Base-by-base conservation (phyloP, 139 green algal species). In the Choricystis sp. region DNA sequence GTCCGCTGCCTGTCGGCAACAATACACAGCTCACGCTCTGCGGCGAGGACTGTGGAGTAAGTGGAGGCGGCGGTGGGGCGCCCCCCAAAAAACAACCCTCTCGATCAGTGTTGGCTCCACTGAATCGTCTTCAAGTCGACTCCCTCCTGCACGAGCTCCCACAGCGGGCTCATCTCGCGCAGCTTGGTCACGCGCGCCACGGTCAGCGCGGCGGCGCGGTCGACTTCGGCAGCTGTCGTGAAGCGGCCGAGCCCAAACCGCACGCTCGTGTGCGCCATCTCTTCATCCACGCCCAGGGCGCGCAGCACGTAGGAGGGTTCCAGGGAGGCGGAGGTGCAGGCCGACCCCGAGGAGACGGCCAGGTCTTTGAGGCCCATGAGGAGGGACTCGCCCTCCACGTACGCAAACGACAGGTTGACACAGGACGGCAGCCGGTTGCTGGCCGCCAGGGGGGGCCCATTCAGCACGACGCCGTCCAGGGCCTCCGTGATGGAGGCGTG, bases 341-440 rank as follows among this genome's bases (percentile, higher is more conserved):
- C 92, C 61, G 64, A 85, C 61, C 92, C 92, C 60, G 75, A 89
- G 28, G 75, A 88, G 40, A 97, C 85, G 1, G 91, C 91, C 24
- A 97, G 66, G 60, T 94, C 83, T 85, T 97, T 97, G 22, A 98
- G 83, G 4, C 92, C 92, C 93, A 99, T 99, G 59, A 99, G 85
- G 48, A 97, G 77, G 14, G 78, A 90, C 72, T 96, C 89, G 2
- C 93, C 93, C 81, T 99, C 93, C 55, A 99, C 93, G 65, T 94
- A 96, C 0, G 89, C 86, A 74, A 98, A 99, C 19, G 81, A 94
- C 30, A 99, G 72, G 81, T 99, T 99, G 3, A 89, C 68, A 71
- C 97, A 97, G 56, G 88, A 77, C 19, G 68, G 68, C 26, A 52
- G 40, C 9, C 40, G 40, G 40, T 9, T 52, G 40, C 9, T 16